Evolutionary conservation across 2,329 filamentous ascomycete species (phyloP).

Genomic region (Epicoccum nigrum): DNA sequence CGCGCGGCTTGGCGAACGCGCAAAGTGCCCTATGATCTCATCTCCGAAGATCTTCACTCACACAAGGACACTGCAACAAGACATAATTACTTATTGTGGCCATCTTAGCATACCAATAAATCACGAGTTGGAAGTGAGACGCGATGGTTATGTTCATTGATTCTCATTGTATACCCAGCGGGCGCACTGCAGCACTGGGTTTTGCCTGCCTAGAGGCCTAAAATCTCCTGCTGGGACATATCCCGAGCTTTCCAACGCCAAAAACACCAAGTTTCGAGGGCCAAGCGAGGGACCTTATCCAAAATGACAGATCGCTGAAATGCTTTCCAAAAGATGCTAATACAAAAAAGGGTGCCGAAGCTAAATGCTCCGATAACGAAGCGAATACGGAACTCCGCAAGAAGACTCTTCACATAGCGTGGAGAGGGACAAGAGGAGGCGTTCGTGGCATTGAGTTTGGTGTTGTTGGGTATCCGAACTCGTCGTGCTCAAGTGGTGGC

Average conservation of each 20-base stretch:
- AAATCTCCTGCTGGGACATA: constrained; percentile 2
- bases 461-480: constrained; percentile 63
- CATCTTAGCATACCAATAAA: neutral
- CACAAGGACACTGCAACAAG: neutral
- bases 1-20: constrained; percentile 37
- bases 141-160: constrained; percentile 27
- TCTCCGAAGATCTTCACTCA: constrained; percentile 5
- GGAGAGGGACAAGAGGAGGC: constrained; percentile 57
- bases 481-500: constrained; percentile 73
- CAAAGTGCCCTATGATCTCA: constrained; percentile 27
- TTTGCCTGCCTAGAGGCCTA: constrained; percentile 11
- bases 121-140: neutral
- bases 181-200: constrained; percentile 38
- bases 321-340: constrained; percentile 42
- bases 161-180: constrained; percentile 32
- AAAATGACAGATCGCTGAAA: constrained; percentile 45
- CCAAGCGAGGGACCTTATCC: constrained; percentile 42
- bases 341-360: constrained; percentile 32
- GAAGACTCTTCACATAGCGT: constrained; percentile 26
- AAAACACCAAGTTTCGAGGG: constrained; percentile 33
- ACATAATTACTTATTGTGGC: neutral
- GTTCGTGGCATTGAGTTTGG: constrained; percentile 76
- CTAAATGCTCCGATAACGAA: constrained; percentile 23
- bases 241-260: constrained; percentile 27
- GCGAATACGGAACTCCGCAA: neutral